Evolutionary conservation across 176 grass and related monocot genomes (phyloP), one percentile per base, ranked within the genome.

Genomic region (Chrysopogon serrulatus): DNA sequence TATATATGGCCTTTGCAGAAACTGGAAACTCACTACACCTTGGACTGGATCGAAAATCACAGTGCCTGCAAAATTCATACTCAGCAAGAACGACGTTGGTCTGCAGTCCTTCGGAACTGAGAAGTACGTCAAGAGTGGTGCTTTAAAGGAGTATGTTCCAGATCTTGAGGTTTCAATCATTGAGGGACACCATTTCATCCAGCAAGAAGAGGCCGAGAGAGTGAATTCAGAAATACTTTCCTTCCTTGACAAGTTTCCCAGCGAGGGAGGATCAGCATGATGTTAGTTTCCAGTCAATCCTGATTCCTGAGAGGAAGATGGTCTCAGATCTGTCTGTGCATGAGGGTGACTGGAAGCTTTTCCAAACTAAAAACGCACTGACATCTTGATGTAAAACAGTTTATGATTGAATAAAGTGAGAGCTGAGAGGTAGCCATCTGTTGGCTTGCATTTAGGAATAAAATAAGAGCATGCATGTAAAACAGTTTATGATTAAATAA

Each of bases 111-210:
- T 71, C 0, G 90, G 87, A 35, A 63, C 32, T 8, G 82, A 68
- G 68, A 35, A 53, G 8, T 86, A 90, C 41, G 39, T 92, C 74
- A 86, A 83, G 65, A 80, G 82, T 2, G 90, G 81, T 0, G 85
- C 5, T 39, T 73, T 95, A 4, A 92, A 90, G 62, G 66, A 48
- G 33, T 48, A 16, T 42, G 79, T 95, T 54, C 87, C 87, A 35
- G 53, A 92, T 64, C 56, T 92, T 51, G 85, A 86, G 69, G 43
- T 88, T 40, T 61, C 51, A n/a, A 37, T 80, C 71, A 78, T 95
- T 6, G 79, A 95, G 21, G 85, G 93, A 4, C 82, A 84, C 80
- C 90, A 95, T 84, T 92, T 74, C 43, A 12, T 95, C 79, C 90
- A 90, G 68, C 87, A 90, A 78, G 93, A 95, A 74, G 44, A 95